These are phyloP conservation scores for Aschersonia sp. DNA, from an alignment of 2,329 filamentous ascomycete species.

Conservation along the genomic window DNA sequence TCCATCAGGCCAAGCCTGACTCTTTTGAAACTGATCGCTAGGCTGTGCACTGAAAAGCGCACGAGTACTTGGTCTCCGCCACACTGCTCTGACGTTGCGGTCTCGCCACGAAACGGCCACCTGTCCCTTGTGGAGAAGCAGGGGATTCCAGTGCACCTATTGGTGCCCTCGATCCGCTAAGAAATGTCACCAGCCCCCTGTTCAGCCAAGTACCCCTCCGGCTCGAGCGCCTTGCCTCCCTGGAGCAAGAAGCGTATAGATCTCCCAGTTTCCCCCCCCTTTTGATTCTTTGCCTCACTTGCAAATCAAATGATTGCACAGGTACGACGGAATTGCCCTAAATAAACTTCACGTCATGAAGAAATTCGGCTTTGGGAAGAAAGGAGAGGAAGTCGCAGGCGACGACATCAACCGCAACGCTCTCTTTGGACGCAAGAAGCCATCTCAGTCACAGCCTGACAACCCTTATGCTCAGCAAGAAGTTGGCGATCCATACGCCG, in stretches of 20 bases:
- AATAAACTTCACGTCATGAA: conserved; percentile 27
- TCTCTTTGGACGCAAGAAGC: conserved; percentile 40
- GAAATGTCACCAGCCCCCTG: too few relatives aligned
- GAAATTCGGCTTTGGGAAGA: conserved; percentile 46
- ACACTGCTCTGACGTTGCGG: not conserved
- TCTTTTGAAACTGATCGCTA: not conserved
- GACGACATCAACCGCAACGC: conserved; percentile 34
- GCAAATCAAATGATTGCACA: too few relatives aligned
- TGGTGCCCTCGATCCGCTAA: too few relatives aligned
- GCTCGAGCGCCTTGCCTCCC: too few relatives aligned
- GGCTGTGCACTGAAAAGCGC: not conserved
- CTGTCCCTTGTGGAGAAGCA: too few relatives aligned
- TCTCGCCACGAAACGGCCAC: not conserved
- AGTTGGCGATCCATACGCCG: conserved; percentile 37
- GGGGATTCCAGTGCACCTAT: too few relatives aligned
- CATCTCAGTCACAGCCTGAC: conserved; percentile 26
- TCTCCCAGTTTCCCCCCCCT: too few relatives aligned
- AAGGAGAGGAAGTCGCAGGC: conserved; percentile 25
- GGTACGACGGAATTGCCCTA: too few relatives aligned
- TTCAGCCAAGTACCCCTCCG: too few relatives aligned
- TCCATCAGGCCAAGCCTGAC: not conserved
- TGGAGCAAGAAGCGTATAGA: too few relatives aligned
- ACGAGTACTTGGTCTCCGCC: not conserved
- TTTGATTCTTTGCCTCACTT: too few relatives aligned
- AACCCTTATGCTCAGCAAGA: conserved; percentile 45